phyloP scores from a whole-genome alignment of 108 stramenopile genomes.

The Skeletonema tropicum region DNA sequence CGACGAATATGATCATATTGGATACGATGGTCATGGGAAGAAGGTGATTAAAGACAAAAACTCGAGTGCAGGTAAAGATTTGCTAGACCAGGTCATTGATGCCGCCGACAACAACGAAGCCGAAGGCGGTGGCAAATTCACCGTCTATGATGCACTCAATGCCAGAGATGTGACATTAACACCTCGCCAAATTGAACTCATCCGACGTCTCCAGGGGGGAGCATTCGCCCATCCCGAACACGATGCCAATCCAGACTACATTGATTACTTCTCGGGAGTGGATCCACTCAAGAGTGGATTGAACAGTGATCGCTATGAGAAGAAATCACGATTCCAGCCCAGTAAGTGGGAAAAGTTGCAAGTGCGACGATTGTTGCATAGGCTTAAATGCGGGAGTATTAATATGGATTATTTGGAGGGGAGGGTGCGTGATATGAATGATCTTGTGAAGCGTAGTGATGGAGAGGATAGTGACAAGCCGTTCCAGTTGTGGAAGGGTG shows the following conservation, averaged over 20 bases:
- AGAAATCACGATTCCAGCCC: slow-evolving; percentile 83
- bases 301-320: slow-evolving; percentile 76
- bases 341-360: slow-evolving; percentile 90
- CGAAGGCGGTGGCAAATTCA: slow-evolving; percentile 53
- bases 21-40: slow-evolving; percentile 91
- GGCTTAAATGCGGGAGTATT: slow-evolving; percentile 89
- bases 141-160: slow-evolving; percentile 95
- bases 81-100: slow-evolving; percentile 76
- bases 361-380: slow-evolving; percentile 85
- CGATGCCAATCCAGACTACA: slow-evolving; percentile 92
- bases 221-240: slow-evolving; percentile 97
- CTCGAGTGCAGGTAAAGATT: slow-evolving; percentile 53
- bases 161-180: slow-evolving; percentile 89
- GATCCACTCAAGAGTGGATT: slow-evolving; percentile 80
- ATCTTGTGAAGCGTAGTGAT: slow-evolving; percentile 41
- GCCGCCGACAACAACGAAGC: slow-evolving; percentile 67
- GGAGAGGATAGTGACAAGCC: slow-evolving; percentile 59
- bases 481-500: slow-evolving; percentile 93
- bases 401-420: slow-evolving; percentile 85
- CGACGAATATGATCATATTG: slow-evolving; percentile 96
- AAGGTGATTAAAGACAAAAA: slow-evolving; percentile 82
- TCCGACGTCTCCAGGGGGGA: slow-evolving; percentile 91
- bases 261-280: slow-evolving; percentile 92
- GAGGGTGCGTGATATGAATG: slow-evolving; percentile 82
- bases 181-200: slow-evolving; percentile 90